Percentiles rank a stretch among this genome's conserved stretches.
phyloP scores from a whole-genome alignment of 1,139 yeast species.

The Yamadazyma dushanensis region DNA sequence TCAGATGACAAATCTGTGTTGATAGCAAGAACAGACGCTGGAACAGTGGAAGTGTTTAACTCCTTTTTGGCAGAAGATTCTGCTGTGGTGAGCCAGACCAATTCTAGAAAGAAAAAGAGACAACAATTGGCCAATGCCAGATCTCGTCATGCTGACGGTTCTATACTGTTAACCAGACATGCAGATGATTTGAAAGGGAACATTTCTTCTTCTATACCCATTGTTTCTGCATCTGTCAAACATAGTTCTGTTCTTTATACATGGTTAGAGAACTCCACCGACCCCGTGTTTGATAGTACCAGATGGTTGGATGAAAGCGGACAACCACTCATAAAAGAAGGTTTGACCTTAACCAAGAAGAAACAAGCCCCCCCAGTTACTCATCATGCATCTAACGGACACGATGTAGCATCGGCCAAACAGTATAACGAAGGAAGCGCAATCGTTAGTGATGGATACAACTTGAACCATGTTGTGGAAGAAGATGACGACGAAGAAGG shows the following conservation, averaged over 20 bases:
- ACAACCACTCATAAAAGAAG: slow-evolving; percentile 22
- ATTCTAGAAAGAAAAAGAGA: slow-evolving; percentile 38
- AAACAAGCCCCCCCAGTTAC: slow-evolving; percentile 35
- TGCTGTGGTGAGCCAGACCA: slow-evolving; percentile 15
- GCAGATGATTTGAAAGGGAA: slow-evolving; percentile 33
- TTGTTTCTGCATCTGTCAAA: slow-evolving; percentile 41
- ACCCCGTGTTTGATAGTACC: slow-evolving; percentile 63
- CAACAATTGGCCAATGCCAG: slow-evolving; percentile 31
- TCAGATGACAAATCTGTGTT: slow-evolving; percentile 41
- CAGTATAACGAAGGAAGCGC: slow-evolving; percentile 73
- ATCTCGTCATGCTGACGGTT: slow-evolving; percentile 50
- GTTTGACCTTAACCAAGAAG: slow-evolving; percentile 38
- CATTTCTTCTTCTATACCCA: slow-evolving; percentile 35
- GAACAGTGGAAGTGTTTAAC: slow-evolving; percentile 63
- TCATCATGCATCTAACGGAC: slow-evolving; percentile 52
- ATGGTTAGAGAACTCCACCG: slow-evolving; percentile 73
- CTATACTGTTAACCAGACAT: slow-evolving; percentile 47
- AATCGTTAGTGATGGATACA: slow-evolving; percentile 63
- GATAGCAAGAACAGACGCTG: slow-evolving; percentile 66
- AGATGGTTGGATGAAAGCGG: slow-evolving; percentile 50
- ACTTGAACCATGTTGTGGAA: slow-evolving; percentile 53
- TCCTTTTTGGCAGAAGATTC: slow-evolving; percentile 43
- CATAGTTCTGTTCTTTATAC: slow-evolving; percentile 46
- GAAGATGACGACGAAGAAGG: slow-evolving; percentile 36
- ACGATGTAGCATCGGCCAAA: slow-evolving; percentile 70